Percentiles rank a stretch among this genome's conserved stretches.
Conservation (phyloP, 805 yeast genomes). For the Kazachstania kunashirensis region DNA sequence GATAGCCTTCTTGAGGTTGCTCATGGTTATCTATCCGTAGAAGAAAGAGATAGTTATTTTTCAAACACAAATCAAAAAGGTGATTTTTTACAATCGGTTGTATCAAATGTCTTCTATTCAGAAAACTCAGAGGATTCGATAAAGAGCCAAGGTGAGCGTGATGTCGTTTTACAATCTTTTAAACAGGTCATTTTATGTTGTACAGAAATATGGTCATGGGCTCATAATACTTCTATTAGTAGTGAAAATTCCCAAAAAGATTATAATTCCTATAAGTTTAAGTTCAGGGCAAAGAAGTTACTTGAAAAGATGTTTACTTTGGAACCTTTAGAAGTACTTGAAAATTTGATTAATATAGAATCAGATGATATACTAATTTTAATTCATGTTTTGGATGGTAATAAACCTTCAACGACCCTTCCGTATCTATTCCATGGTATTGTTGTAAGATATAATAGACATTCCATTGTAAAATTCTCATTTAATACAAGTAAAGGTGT, state of each 20-base stretch:
- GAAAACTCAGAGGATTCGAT: conserved; percentile 33
- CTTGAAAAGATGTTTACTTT: conserved; percentile 53
- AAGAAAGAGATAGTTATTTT: conserved; percentile 21
- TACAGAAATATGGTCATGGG: conserved; percentile 63
- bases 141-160: conserved; percentile 35
- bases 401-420: conserved; percentile 64
- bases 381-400: conserved; percentile 70
- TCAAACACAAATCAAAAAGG: conserved; percentile 12
- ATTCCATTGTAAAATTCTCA: conserved; percentile 16
- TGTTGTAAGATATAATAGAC: conserved; percentile 20
- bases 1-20: conserved; percentile 54
- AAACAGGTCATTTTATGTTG: conserved; percentile 47
- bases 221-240: conserved; percentile 13
- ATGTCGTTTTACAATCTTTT: conserved; percentile 52
- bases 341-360: conserved; percentile 42
- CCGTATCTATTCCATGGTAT: conserved; percentile 49
- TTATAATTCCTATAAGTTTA: conserved; percentile 49
- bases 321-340: conserved; percentile 68
- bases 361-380: conserved; percentile 23
- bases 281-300: conserved; percentile 56
- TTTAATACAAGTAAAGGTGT: conserved; percentile 5
- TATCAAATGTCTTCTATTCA: conserved; percentile 28
- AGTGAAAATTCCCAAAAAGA: conserved; percentile 7
- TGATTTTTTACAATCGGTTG: conserved; percentile 28
- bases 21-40: conserved; percentile 43